Evolutionary conservation across 352 stramenopile genomes (phyloP).

Genomic region (Phytophthora tentaculata): DNA sequence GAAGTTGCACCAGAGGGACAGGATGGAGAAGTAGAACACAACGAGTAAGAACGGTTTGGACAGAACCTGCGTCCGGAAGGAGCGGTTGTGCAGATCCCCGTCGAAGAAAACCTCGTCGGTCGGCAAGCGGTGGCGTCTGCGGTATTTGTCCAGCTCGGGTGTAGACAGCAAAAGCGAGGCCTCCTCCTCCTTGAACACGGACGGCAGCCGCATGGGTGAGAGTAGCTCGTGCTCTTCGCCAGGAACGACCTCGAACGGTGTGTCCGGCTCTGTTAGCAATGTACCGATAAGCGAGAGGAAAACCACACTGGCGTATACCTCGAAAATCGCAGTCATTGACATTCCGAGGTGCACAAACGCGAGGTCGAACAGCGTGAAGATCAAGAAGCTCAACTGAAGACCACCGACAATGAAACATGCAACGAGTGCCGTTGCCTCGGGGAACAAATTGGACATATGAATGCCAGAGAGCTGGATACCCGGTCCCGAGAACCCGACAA

Average conservation of each 20-base stretch:
- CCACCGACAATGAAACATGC: constrained; percentile 76
- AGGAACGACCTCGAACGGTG: constrained; percentile 41
- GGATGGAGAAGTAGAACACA: constrained; percentile 74
- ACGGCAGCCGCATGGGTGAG: constrained; percentile 61
- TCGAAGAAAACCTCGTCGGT: constrained; percentile 47
- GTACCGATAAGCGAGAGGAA: constrained; percentile 60
- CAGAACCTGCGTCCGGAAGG: constrained; percentile 66
- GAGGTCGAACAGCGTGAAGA: constrained; percentile 71
- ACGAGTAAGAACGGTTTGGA: constrained; percentile 76
- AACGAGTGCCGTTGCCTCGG: constrained; percentile 65
- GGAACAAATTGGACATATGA: constrained; percentile 81
- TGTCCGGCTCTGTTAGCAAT: constrained; percentile 63
- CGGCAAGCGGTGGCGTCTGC: constrained; percentile 26
- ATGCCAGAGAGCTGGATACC: constrained; percentile 74
- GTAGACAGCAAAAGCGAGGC: constrained; percentile 53
- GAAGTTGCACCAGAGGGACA: constrained; percentile 87
- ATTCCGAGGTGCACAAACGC: constrained; percentile 49
- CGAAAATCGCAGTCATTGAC: constrained; percentile 57
- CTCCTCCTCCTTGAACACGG: constrained; percentile 68
- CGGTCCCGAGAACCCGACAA: constrained; percentile 69
- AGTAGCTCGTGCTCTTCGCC: constrained; percentile 52
- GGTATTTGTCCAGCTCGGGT: constrained; percentile 52
- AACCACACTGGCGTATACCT: constrained; percentile 53
- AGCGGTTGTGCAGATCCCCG: constrained; percentile 55
- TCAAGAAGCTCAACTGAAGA: constrained; percentile 75